phyloP scores from a whole-genome alignment of 176 grass and related monocot genomes.

The Tuctoria greenei region DNA sequence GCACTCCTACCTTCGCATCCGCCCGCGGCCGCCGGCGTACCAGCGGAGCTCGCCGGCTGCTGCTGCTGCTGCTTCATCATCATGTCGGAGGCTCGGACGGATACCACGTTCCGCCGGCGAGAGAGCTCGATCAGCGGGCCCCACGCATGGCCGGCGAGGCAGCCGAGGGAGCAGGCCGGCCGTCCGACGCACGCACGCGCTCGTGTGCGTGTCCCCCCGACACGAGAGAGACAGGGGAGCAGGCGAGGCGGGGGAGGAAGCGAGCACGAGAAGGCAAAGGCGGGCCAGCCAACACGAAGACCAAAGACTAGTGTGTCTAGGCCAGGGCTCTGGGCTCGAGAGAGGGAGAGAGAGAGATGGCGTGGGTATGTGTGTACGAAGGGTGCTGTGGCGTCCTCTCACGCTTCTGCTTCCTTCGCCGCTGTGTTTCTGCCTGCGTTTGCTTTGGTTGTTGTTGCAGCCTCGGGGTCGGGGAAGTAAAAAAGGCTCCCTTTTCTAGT shows the following conservation, averaged over 20 bases:
- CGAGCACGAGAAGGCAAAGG: conserved; percentile 25
- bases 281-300: conserved; percentile 30
- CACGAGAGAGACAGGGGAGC: conserved; percentile 47
- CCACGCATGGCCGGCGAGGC: conserved; percentile 37
- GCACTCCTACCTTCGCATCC: conserved; percentile 45
- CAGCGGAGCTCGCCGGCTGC: conserved; percentile 17
- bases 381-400: not conserved
- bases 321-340: not conserved
- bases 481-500: conserved; percentile 36
- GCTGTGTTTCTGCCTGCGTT: not conserved
- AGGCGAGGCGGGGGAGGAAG: conserved; percentile 11
- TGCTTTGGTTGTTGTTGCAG: conserved; percentile 3
- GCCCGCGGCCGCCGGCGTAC: not conserved
- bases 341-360: not conserved
- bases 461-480: conserved; percentile 25
- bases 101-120: conserved; percentile 3
- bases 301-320: conserved; percentile 26
- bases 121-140: not conserved
- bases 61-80: conserved; percentile 34
- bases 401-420: not conserved
- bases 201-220: conserved; percentile 41
- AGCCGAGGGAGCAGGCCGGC: not conserved
- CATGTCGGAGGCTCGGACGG: not conserved
- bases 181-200: not conserved
- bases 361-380: too few relatives aligned